Conservation (phyloP, 2,329 filamentous ascomycete species). For the Phoma sp. region DNA sequence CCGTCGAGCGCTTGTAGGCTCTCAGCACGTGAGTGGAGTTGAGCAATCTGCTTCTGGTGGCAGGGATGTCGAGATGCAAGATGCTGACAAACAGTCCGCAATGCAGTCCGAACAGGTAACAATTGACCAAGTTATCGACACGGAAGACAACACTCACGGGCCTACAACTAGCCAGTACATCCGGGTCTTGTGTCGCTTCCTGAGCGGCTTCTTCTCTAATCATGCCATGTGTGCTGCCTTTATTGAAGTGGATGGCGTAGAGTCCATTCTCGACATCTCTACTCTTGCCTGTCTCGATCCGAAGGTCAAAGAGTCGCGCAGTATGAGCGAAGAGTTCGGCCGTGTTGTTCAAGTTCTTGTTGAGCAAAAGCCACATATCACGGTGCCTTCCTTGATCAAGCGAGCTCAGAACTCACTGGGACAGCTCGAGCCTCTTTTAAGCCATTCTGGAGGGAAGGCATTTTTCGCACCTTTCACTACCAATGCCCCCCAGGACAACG, state of each 20-base stretch:
- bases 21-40: conserved; percentile 43
- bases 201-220: conserved; percentile 78
- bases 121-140: conserved; percentile 51
- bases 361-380: conserved; percentile 79
- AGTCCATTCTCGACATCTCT: conserved; percentile 82
- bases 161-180: conserved; percentile 71
- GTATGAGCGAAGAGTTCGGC: conserved; percentile 72
- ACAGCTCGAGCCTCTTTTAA: conserved; percentile 69
- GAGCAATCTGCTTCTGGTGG: conserved; percentile 19
- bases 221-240: conserved; percentile 73
- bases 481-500: conserved; percentile 19
- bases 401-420: conserved; percentile 74
- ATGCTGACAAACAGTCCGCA: conserved; percentile 44
- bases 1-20: conserved; percentile 51
- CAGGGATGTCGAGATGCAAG: conserved; percentile 68
- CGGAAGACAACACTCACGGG: conserved; percentile 57
- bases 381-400: conserved; percentile 79
- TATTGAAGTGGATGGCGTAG: conserved; percentile 78
- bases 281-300: conserved; percentile 81
- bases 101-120: conserved; percentile 30
- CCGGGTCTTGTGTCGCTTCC: conserved; percentile 75
- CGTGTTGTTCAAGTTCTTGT: conserved; percentile 78
- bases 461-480: conserved; percentile 73
- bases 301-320: conserved; percentile 65
- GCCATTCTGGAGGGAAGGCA: conserved; percentile 57